Conservation (phyloP, 192 early-diverging fungal genomes). For the Coemansia sp. region DNA sequence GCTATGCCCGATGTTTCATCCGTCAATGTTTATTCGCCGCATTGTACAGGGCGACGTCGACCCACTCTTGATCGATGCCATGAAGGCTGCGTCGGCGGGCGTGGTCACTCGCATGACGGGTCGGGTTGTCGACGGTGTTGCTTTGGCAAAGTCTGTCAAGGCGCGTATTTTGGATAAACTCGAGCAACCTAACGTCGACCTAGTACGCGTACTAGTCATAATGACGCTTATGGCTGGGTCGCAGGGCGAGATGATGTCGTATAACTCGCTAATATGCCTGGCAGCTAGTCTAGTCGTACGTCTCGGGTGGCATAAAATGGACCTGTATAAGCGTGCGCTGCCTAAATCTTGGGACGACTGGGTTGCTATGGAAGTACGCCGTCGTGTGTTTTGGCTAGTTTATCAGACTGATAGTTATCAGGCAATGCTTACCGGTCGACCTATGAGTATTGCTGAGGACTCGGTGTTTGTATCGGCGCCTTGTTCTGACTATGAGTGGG, state of each 20-base stretch:
- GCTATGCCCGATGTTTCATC: constrained; percentile 56
- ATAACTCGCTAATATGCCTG: constrained; percentile 58
- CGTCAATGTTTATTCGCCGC: constrained; percentile 56
- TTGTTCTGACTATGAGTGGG: constrained; percentile 58
- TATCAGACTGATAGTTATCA: constrained; percentile 60
- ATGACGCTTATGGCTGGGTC: constrained; percentile 54
- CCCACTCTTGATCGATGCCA: constrained; percentile 51
- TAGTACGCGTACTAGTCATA: constrained; percentile 40
- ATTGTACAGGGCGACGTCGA: constrained; percentile 51
- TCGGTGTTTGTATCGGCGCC: constrained; percentile 54
- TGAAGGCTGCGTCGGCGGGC: constrained; percentile 47
- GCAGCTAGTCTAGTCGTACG: constrained; percentile 53
- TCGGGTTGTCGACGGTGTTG: constrained; percentile 33
- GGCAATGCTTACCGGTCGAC: constrained; percentile 55
- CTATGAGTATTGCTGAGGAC: constrained; percentile 51
- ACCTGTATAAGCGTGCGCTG: constrained; percentile 43
- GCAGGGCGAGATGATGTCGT: constrained; percentile 51
- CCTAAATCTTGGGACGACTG: constrained; percentile 47
- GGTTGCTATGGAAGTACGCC: constrained; percentile 41
- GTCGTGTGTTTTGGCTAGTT: constrained; percentile 56
- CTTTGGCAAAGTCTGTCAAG: constrained; percentile 48
- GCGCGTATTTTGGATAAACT: constrained; percentile 39
- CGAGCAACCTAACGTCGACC: constrained; percentile 39
- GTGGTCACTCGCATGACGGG: constrained; percentile 43
- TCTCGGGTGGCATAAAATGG: constrained; percentile 51